Conservation (phyloP, 2,329 filamentous ascomycete genomes). For the Colletotrichum musae region DNA sequence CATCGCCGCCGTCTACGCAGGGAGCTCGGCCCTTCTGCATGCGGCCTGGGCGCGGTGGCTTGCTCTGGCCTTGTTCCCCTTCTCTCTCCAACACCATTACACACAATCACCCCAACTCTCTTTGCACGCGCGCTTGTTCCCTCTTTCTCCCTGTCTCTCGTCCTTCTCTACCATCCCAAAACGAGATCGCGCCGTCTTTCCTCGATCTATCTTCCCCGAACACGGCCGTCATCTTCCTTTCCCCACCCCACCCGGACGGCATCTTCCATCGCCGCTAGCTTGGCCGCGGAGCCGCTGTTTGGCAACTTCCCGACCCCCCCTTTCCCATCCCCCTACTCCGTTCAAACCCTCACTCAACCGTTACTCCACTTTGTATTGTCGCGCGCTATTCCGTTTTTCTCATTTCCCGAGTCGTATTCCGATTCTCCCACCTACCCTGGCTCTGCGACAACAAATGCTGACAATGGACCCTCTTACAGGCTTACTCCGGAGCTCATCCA, state of each 20-base stretch:
- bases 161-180: conserved; percentile 6
- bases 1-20: conserved; percentile 31
- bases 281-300: conserved; percentile 29
- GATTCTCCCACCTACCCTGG: conserved; percentile 15
- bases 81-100: not conserved
- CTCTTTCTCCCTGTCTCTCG: conserved; percentile 23
- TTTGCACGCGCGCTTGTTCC: conserved; percentile 10
- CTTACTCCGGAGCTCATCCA: conserved; percentile 70
- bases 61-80: conserved; percentile 16
- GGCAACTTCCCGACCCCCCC: conserved; percentile 5
- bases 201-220: conserved; percentile 32
- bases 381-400: conserved; percentile 28
- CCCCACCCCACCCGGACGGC: conserved; percentile 15
- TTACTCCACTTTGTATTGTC: conserved; percentile 25
- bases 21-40: conserved; percentile 41
- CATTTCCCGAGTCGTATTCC: conserved; percentile 40
- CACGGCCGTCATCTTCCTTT: conserved; percentile 17
- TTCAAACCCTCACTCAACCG: conserved; percentile 7
- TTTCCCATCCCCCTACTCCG: conserved; percentile 3
- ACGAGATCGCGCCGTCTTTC: conserved; percentile 22
- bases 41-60: conserved; percentile 41
- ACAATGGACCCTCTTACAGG: conserved; percentile 45
- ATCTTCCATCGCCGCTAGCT: conserved; percentile 35
- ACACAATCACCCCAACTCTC: no score
- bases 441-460: conserved; percentile 27